A percentile compares a stretch with the other conserved stretches of the same genome.
phyloP scores from a whole-genome alignment of 2,329 filamentous ascomycete genomes.

The Seiridium unicorne region DNA sequence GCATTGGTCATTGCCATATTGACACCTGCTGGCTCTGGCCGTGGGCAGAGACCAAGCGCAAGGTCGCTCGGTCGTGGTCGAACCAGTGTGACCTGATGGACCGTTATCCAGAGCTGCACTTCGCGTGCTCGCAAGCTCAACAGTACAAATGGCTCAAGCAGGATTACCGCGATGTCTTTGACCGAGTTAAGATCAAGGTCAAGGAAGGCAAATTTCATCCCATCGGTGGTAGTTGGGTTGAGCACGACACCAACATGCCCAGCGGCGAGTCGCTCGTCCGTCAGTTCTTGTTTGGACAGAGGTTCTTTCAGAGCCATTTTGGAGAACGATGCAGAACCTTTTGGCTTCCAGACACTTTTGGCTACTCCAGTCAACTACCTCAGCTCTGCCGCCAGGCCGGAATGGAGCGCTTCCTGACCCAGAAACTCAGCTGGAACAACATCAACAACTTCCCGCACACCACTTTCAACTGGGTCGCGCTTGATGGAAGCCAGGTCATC shows the following conservation, averaged over 20 bases:
- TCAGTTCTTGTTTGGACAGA: conserved; percentile 93
- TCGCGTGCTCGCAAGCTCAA: conserved; percentile 90
- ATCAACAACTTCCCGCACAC: conserved; percentile 99
- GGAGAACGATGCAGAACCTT: conserved; percentile 87
- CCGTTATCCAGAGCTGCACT: conserved; percentile 88
- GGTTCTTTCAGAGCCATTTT: conserved; percentile 92
- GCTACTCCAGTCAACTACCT: conserved; percentile 91
- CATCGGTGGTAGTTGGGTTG: conserved; percentile 97
- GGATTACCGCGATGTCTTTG: conserved; percentile 83
- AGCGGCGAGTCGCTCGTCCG: conserved; percentile 91
- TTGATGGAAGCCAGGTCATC: conserved; percentile 94
- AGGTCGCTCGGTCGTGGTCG: conserved; percentile 93
- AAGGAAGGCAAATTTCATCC: conserved; percentile 89
- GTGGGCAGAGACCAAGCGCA: conserved; percentile 95
- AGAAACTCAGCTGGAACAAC: conserved; percentile 99
- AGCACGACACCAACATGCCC: conserved; percentile 97
- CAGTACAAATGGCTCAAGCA: conserved; percentile 97
- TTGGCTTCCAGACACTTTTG: conserved; percentile 98
- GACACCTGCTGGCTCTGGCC: conserved; percentile 99
- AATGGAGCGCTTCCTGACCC: conserved; percentile 95
- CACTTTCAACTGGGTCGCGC: conserved; percentile 96
- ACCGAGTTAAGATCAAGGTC: conserved; percentile 88
- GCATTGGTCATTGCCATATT: conserved; percentile 95
- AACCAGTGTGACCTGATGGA: conserved; percentile 97
- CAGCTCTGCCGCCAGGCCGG: conserved; percentile 92